These are phyloP conservation scores for Dendrobium chrysotoxum DNA, from an alignment of 106 monocot species.

Conservation along the genomic window DNA sequence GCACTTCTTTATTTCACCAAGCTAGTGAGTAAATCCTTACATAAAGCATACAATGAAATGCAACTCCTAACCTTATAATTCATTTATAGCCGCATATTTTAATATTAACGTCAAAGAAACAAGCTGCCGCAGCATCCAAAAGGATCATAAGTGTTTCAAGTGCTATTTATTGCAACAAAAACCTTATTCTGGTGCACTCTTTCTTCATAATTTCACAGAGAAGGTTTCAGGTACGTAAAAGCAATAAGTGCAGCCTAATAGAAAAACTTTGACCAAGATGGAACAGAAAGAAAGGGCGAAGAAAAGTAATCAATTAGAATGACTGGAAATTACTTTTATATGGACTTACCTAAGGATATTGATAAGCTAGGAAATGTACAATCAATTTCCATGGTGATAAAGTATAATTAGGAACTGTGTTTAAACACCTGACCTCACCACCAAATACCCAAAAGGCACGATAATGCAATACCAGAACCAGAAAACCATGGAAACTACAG, in stretches of 20 bases:
- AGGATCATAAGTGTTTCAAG: not conserved
- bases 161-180: not conserved
- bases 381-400: not conserved
- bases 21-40: not conserved
- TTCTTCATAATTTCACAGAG: not conserved
- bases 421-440: slow-evolving; percentile 1
- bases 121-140: not conserved
- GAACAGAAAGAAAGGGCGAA: not conserved
- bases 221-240: not conserved
- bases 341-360: not conserved
- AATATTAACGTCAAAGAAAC: not conserved
- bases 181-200: not conserved
- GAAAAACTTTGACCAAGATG: not conserved
- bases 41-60: not conserved
- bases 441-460: not conserved
- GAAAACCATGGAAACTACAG: not conserved
- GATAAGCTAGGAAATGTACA: not conserved
- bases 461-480: not conserved
- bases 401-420: not conserved
- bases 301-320: not conserved
- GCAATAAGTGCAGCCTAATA: not conserved
- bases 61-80: not conserved
- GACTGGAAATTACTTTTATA: not conserved
- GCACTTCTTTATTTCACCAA: not conserved
- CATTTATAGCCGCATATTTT: not conserved